Evolutionary conservation across 257 asterid species (phyloP), one percentile per base, ranked within the genome.

Genomic region (Datura wrightii): DNA sequence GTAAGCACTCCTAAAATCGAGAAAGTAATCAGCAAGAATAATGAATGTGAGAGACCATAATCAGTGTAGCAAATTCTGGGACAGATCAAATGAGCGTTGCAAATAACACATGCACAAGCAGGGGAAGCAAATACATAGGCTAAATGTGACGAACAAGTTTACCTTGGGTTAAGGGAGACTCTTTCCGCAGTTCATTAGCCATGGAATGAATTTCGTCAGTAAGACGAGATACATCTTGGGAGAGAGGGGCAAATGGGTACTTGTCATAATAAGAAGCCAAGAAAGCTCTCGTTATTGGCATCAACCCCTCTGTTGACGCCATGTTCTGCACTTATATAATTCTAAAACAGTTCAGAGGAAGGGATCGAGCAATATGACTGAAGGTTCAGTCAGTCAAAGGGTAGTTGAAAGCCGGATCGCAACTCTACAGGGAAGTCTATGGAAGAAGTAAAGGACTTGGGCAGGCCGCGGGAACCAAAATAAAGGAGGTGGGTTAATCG

Each of bases 281-380:
- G 71, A 90, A 96, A 39, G 93, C 92, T 91, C 98, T 92, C 8
- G 98, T 96, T 86, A 96, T 96, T 42, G 99, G 99, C 92, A 96
- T 92, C 89, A 96, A 89, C 19, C 98, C 99, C 74, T 91, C 97
- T 88, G 97, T 94, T 85, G 96, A 91, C 19, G 89, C 92, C 99
- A 94, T 78, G 5, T 78, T 76, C n/a, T 4, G 10, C 15, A 39
- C 5, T 11, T 63, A 31, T 63, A 31, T 31, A 36, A 24, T 6
- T 65, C n/a, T 67, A 69, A 39, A 16, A 2, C 31, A 69, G 52
- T 39, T 69, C 24, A 67, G 48, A 66, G 5, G 10, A 69, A 67
- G 14, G 78, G 31, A 67, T 67, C 78, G 39, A 6, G 5, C 11
- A n/a, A 59, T 18, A 19, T 8, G n/a, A 58, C 10, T 65, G 7